Conservation (phyloP, 208 protist genomes). For the Leishmania mexicana region DNA sequence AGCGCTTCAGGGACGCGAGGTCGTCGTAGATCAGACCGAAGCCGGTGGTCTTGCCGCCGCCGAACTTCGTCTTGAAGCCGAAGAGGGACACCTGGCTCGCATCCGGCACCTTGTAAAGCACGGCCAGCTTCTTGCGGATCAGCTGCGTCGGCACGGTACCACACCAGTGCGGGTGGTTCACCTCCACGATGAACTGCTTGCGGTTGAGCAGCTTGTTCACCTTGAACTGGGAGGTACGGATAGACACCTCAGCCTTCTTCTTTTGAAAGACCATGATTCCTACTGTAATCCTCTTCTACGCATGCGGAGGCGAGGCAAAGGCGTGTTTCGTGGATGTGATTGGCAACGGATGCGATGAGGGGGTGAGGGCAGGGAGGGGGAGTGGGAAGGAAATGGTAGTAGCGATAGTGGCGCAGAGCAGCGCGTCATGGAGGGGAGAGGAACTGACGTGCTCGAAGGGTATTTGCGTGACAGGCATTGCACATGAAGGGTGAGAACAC, state of each 20-base stretch:
- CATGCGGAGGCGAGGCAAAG: background rate
- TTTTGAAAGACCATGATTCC: slow-evolving; percentile 91
- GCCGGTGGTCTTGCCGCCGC: slow-evolving; percentile 98
- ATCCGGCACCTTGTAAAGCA: slow-evolving; percentile 98
- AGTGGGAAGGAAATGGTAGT: background rate
- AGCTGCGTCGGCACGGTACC: slow-evolving; percentile 94
- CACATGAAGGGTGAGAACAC: background rate
- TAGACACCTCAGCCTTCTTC: slow-evolving; percentile 91
- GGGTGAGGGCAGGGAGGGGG: no score
- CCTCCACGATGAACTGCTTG: slow-evolving; percentile 99
- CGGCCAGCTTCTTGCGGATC: slow-evolving; percentile 95
- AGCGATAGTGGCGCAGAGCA: no score
- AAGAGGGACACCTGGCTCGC: slow-evolving; percentile 96
- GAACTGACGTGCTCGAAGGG: no score
- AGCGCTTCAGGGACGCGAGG: slow-evolving; percentile 94
- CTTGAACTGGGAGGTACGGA: slow-evolving; percentile 98
- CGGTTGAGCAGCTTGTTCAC: slow-evolving; percentile 99
- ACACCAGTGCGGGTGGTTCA: slow-evolving; percentile 88
- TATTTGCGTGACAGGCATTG: no score
- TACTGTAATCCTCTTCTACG: slow-evolving; percentile 33
- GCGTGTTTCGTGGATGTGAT: slow-evolving; percentile 1
- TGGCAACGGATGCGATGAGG: background rate
- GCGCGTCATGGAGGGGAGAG: no score
- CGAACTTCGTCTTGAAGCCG: slow-evolving; percentile 99
- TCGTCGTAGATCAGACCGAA: slow-evolving; percentile 99